Percentiles rank a stretch among this genome's conserved stretches.
Evolutionary conservation across 164 flowering plant genomes (phyloP).

Genomic region (Tinospora cordifolia): DNA sequence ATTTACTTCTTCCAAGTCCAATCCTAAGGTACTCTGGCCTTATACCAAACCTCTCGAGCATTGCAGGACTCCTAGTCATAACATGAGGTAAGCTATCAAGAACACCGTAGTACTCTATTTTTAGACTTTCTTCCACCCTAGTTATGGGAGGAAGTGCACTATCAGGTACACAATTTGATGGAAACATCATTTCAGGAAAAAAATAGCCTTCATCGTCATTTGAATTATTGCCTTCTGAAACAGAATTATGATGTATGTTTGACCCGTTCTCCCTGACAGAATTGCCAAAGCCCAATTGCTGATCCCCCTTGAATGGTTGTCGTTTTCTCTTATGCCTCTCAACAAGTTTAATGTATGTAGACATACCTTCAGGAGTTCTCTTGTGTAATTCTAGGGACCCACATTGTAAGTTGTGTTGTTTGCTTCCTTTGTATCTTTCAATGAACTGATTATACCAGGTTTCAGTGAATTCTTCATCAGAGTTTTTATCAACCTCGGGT

Average conservation of each 20-base stretch:
- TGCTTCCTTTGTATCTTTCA: constrained; percentile 55
- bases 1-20: constrained; percentile 52
- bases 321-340: constrained; percentile 75
- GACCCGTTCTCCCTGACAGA: constrained; percentile 33
- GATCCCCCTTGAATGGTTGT: constrained; percentile 52
- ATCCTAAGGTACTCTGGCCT: constrained; percentile 59
- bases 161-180: constrained; percentile 78
- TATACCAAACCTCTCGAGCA: constrained; percentile 92
- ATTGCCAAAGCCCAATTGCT: constrained; percentile 27
- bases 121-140: constrained; percentile 31
- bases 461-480: constrained; percentile 71
- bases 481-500: constrained; percentile 37
- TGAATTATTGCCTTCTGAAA: constrained; percentile 29
- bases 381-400: constrained; percentile 54
- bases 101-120: constrained; percentile 61
- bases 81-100: constrained; percentile 76
- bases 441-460: constrained; percentile 78
- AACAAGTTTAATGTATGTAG: constrained; percentile 44
- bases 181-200: constrained; percentile 79
- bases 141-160: constrained; percentile 47
- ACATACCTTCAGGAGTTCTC: constrained; percentile 80
- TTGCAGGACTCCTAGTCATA: constrained; percentile 56
- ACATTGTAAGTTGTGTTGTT: constrained; percentile 37
- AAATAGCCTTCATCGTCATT: constrained; percentile 46
- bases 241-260: constrained; percentile 30